Evolutionary conservation across 148 eudicot species (phyloP).

Genomic region (Arbutus unedo): DNA sequence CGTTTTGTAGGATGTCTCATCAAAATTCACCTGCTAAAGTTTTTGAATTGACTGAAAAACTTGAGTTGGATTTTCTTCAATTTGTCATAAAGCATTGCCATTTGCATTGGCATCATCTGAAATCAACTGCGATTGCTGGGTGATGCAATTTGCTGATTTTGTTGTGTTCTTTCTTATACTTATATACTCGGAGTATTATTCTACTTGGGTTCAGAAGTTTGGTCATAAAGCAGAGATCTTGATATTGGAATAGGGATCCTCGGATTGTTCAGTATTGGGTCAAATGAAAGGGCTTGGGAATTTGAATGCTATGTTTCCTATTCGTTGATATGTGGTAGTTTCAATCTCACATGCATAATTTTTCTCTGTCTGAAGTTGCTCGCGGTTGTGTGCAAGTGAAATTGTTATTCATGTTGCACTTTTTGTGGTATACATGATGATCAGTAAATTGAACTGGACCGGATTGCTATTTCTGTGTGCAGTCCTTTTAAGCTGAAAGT

Average conservation of each 20-base stretch:
- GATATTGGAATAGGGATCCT: neutral
- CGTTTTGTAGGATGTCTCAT: neutral
- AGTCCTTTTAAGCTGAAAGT: neutral
- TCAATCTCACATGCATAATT: neutral
- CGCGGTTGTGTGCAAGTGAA: neutral
- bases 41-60: neutral
- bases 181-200: neutral
- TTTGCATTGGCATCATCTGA: neutral
- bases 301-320: neutral
- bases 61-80: neutral
- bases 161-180: neutral
- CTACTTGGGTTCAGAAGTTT: neutral
- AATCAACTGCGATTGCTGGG: neutral
- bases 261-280: neutral
- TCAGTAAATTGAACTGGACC: neutral
- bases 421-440: neutral
- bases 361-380: neutral
- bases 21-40: neutral
- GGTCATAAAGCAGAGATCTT: neutral
- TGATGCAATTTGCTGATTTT: neutral
- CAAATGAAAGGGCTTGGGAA: neutral
- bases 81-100: neutral
- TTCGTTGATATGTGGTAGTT: neutral
- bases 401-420: neutral
- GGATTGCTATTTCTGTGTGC: neutral